These are phyloP conservation scores for Micractinium sp. DNA, from an alignment of 139 green algal genomes.

Conservation along the genomic window DNA sequence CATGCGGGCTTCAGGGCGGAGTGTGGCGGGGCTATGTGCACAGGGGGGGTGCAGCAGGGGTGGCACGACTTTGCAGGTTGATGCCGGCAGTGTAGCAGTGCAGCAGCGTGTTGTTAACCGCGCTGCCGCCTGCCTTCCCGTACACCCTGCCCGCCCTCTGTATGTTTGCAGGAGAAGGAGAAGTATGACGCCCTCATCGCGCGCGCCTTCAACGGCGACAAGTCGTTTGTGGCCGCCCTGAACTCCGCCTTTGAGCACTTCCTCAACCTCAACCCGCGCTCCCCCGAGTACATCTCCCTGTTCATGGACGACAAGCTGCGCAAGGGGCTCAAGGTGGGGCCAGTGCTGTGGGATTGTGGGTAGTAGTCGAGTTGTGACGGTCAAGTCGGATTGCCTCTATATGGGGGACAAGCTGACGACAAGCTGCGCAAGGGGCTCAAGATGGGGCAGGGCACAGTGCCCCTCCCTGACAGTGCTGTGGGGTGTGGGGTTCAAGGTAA, in stretches of 20 bases:
- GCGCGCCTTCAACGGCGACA: conserved; percentile 83
- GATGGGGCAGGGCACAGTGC: neutral
- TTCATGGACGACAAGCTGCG: conserved; percentile 97
- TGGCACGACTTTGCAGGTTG: too few relatives aligned
- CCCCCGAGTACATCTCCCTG: conserved; percentile 95
- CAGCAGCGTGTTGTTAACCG: too few relatives aligned
- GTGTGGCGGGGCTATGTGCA: neutral
- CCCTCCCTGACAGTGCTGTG: neutral
- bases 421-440: conserved; percentile 80
- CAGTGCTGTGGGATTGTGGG: neutral
- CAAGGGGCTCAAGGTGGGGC: conserved; percentile 58
- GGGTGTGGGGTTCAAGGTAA: neutral
- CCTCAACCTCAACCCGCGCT: conserved; percentile 91
- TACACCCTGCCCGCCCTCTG: neutral
- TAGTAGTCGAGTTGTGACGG: too few relatives aligned
- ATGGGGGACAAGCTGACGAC: conserved; percentile 96
- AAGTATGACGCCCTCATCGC: conserved; percentile 93
- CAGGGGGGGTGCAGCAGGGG: neutral
- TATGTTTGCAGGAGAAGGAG: conserved; percentile 52
- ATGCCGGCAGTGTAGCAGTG: too few relatives aligned
- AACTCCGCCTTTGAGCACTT: conserved; percentile 95
- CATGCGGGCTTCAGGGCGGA: neutral
- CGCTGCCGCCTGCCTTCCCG: too few relatives aligned
- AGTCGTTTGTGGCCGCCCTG: conserved; percentile 88
- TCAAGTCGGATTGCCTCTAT: conserved; percentile 74